Evolutionary conservation across 2,329 filamentous ascomycete species (phyloP), one percentile per base, ranked within the genome.

Genomic region (Alternaria ethzedia): DNA sequence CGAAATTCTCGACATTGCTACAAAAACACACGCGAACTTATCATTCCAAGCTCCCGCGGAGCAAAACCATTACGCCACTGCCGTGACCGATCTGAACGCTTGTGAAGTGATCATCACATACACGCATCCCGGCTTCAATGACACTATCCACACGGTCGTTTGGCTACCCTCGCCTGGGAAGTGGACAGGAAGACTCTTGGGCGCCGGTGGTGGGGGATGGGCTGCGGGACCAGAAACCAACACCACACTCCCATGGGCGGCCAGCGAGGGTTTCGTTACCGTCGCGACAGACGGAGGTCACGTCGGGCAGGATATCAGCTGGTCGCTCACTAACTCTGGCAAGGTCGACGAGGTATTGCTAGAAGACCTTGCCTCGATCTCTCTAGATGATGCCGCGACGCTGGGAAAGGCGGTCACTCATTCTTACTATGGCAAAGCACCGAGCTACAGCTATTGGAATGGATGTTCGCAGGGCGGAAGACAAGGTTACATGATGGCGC

Each of bases 71-170:
- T 66, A 62, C 21, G 41, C 63, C 13, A 54, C 36, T 12, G 60
- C 63, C 15, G 47, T 66, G 15, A 63, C 28, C 6, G 28, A 45
- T 8, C 64, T 68, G 7, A 21, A 61, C 20, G 78, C 77, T 55
- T 82, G 80, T 70, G 76, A 80, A 51, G 63, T 81, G 44, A 78
- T 72, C 6, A 65, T 82, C 25, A 77, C 73, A 1, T 79, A 80
- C 20, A 71, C 67, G 4, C 70, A 75, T 47, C 62, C 64, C 13
- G 64, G 62, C 2, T 64, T 64, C n/a, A 54, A 64, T 8, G 72
- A 74, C 50, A 54, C 59, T 6, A 68, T 75, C 20, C 58, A 69
- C 3, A 67, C 69, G 4, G 49, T 59, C n/a, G 54, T 71, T 1
- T 75, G 70, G 72, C 50, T 74, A 2, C 72, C 72, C 5, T 36